Evolutionary conservation across 768 basidiomycete species (phyloP), one percentile per base, ranked within the genome.

Genomic region (Boletus reticulatus): DNA sequence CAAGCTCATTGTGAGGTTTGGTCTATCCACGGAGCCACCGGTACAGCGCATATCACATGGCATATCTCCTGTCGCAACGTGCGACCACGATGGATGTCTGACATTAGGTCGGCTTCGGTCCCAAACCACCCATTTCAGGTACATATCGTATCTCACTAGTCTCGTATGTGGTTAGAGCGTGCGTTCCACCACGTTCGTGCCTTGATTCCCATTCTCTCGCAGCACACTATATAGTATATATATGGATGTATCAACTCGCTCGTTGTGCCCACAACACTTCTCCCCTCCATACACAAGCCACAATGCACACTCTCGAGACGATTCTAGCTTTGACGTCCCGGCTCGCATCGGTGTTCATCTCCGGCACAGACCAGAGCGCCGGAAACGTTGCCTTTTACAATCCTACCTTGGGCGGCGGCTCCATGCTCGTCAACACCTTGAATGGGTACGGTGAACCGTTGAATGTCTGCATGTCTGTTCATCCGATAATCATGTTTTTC

Each of bases 371-470:
- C 32, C 46, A 53, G 22, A 27, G 19, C 1, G 3, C 13, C 3
- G 52, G 34, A 13, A 46, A 41, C 2, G 65, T 69, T 8, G 68
- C 65, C 9, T 81, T 69, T 58, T 69, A 72, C 34, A 45, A 73
- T 32, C 80, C 80, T 1, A 55, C 58, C 5, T 7, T 16, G 0
- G 59, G 54, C 2, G 81, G 78, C 1, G 79, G 80, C 4, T 80
- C 80, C 4, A 72, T 74, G 75, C 73, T 81, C 37, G 66, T 70
- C 43, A 59, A 75, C 31, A 69, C 79, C 16, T 64, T 66, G 11
- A 44, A 67, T 22, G 76, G 75, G 47, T 66, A 72, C 5, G 81
- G 76, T 12, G 76, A 75, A 65, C 74, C 78, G 14, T 56, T 82
- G 61, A 75, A 85, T 67, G 80, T 77, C 19, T 6, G 5, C 20